These are phyloP conservation scores for Gossypium davidsonii DNA, from an alignment of 441 rosid species.

Conservation along the genomic window DNA sequence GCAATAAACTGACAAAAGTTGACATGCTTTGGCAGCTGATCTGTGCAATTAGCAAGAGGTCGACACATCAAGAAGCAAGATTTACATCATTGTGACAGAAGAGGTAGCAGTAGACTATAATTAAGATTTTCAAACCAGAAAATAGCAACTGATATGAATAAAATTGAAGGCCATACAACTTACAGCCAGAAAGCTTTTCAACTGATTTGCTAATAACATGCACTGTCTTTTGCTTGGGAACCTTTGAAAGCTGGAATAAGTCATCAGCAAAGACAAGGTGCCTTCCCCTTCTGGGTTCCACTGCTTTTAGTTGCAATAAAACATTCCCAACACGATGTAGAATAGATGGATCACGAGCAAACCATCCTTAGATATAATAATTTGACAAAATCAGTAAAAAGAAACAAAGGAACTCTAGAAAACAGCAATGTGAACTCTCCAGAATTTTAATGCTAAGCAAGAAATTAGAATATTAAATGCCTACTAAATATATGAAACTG, in stretches of 20 bases:
- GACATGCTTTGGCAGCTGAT: conserved; percentile 61
- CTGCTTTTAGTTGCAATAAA: conserved; percentile 54
- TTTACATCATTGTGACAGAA: not conserved
- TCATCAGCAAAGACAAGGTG: conserved; percentile 73
- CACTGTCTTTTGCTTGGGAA: conserved; percentile 66
- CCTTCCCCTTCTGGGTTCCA: conserved; percentile 54
- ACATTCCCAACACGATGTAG: conserved; percentile 65
- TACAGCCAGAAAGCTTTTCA: conserved; percentile 82
- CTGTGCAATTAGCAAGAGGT: conserved; percentile 43
- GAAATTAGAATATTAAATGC: not conserved
- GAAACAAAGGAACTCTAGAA: conserved; percentile 6
- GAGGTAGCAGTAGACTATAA: not conserved
- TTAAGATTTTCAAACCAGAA: not conserved
- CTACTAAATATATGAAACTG: not conserved
- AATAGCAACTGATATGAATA: not conserved
- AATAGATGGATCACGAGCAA: conserved; percentile 73
- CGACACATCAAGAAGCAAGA: not conserved
- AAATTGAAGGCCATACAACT: conserved; percentile 30
- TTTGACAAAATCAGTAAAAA: not conserved
- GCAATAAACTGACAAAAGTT: conserved; percentile 55
- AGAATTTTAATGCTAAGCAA: not conserved
- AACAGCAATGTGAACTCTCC: not conserved
- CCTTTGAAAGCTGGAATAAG: conserved; percentile 73
- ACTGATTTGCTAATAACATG: conserved; percentile 65
- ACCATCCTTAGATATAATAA: conserved; percentile 52